Base-by-base conservation (phyloP, 306 rosid genomes). In the Ormosia emarginata region DNA sequence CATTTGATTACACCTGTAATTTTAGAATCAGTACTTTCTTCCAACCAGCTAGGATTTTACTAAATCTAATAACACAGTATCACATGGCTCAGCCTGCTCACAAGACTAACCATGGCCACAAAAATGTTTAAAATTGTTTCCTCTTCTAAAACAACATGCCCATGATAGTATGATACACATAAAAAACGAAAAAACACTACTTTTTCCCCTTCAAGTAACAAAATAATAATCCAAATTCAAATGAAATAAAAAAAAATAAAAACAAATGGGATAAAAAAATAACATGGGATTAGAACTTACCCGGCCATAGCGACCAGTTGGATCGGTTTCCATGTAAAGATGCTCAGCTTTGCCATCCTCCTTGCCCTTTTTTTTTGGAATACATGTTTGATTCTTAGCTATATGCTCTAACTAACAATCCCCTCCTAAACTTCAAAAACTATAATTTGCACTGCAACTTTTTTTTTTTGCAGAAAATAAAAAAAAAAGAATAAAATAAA, bases 261-360 rank as follows among this genome's bases (percentile, higher is more conserved):
- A 56, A 47, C 11, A 66, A 30, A 79, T 34, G 24, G 30, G 64
- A 8, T 32, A 4, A 24, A n/a, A 61, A 64, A 66, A 59, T n/a
- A 66, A 24, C 24, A 24, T 24, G 24, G 7, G 66, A 71, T 1
- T 29, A 59, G 39, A 59, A 80, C 92, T 81, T 84, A 94, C 97
- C 87, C 98, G 88, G 34, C 92, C 93, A 79, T 92, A 94, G 34
- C 98, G 87, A 88, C 89, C 86, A 66, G 92, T 85, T 68, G 97
- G 97, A 79, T 92, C 97, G 29, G 88, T 86, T 83, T 94, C 98
- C 13, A 83, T 86, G 69, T 92, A 92, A 62, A 79, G 86, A 84
- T 34, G 56, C 39, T 83, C 82, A 37, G 71, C 79, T 40, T 76
- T 71, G 77, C 52, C 58, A 62, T 72, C 87, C 32, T 70, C 80